Evolutionary conservation across 371 early-diverging fungal genomes (phyloP).

Genomic region (Mortierella sp.): DNA sequence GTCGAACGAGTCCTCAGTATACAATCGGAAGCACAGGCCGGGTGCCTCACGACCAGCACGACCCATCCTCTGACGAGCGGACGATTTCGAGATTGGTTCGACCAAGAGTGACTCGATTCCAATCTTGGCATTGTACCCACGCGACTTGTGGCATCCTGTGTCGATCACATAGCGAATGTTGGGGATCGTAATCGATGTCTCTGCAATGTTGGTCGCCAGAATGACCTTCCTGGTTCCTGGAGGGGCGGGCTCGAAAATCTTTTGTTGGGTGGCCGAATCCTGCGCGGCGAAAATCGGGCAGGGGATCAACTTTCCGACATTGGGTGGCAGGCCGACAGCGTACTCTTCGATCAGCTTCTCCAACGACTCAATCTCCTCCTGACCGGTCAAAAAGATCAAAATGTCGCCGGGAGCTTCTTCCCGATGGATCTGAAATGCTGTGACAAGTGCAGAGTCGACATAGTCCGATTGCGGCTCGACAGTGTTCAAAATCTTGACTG

Average conservation of each 20-base stretch:
- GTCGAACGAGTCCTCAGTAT: constrained; percentile 89
- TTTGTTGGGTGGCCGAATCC: constrained; percentile 91
- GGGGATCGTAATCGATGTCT: constrained; percentile 98
- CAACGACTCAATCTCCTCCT: constrained; percentile 94
- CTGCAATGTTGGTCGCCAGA: constrained; percentile 98
- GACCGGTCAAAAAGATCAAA: constrained; percentile 84
- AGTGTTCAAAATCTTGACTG: constrained; percentile 88
- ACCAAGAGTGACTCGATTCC: constrained; percentile 90
- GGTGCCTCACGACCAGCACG: constrained; percentile 94
- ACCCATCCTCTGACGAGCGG: constrained; percentile 97
- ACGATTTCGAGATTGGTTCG: constrained; percentile 92
- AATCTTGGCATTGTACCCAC: constrained; percentile 93
- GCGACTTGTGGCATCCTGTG: constrained; percentile 96
- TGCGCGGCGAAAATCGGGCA: constrained; percentile 95
- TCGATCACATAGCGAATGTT: constrained; percentile 98
- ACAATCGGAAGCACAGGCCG: constrained; percentile 94
- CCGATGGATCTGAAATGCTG: constrained; percentile 91
- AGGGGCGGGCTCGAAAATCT: constrained; percentile 92
- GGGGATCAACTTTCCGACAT: constrained; percentile 80
- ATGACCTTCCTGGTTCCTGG: constrained; percentile 91
- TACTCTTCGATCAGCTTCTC: constrained; percentile 84
- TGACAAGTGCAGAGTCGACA: constrained; percentile 89
- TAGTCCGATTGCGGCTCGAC: constrained; percentile 88
- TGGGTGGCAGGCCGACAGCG: constrained; percentile 75
- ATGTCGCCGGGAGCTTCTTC: constrained; percentile 92